Evolutionary conservation across 306 rosid genomes (phyloP), one percentile per base, ranked within the genome.

Genomic region (Benincasa hispida): DNA sequence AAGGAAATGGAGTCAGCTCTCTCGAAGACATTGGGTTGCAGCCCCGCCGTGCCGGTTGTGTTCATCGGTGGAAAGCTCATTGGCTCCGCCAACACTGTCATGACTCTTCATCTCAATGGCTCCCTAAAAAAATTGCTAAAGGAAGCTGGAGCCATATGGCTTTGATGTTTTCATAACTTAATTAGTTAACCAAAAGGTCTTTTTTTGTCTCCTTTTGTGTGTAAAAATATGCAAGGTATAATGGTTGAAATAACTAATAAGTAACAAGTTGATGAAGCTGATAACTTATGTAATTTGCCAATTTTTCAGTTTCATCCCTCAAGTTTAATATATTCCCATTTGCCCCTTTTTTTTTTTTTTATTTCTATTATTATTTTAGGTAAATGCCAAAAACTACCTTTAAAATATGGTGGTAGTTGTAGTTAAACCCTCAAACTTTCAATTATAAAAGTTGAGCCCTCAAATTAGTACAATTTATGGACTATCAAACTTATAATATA

Each of bases 21-120:
- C 2, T n/a, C 50, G 19, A 80, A 84, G 74, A 81, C 87, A 67
- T 81, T 93, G 0, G 98, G 96, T 0, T 86, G 88, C 41, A 85
- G 79, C 78, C 96, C 97, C 0, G 81, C 88, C 3, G 96, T 93
- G 28, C 98, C 98, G 0, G 91, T 90, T 0, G 96, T 93, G 58
- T 91, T 89, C 88, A 93, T 93, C 9, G 91, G 88, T 1, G 96
- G 97, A 10, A 83, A 89, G 58, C 88, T 91, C 48, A 85, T 91
- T 3, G 98, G 98, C n/a, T 96, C 97, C 76, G 83, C 96, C 77
- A 93, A 89, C 82, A 89, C 89, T 56, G 87, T 93, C 56, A 91
- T 91, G 97, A 91, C 86, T 34, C 98, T 88, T 82, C 98, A 93
- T 72, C 96, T 93, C 47, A 86, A 87, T 42, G 84, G 97, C 5